Conservation (phyloP, 2,329 filamentous ascomycete species). For the Cladorrhinum sp. region DNA sequence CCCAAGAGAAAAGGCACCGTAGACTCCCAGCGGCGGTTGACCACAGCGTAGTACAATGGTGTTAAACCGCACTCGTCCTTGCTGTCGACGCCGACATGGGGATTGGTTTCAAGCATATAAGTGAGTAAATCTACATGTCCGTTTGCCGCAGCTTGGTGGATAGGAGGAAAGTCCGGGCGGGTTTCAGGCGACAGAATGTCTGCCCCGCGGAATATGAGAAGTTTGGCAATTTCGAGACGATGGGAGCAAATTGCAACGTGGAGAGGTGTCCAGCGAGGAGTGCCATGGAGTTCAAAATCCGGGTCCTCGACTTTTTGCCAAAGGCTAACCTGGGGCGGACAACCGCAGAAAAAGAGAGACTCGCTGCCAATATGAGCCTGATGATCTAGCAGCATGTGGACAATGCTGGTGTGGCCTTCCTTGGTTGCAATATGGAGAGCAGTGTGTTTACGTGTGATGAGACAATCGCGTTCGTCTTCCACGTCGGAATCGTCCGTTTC, state of each 20-base stretch:
- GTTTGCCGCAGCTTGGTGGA: slow-evolving; percentile 22
- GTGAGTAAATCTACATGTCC: slow-evolving; percentile 19
- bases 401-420: slow-evolving; percentile 18
- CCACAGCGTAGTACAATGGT: slow-evolving; percentile 23
- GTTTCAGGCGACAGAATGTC: background rate
- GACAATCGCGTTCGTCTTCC: background rate
- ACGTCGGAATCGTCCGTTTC: background rate
- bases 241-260: slow-evolving; percentile 26
- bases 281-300: background rate
- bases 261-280: slow-evolving; percentile 21
- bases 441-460: slow-evolving; percentile 7
- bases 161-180: slow-evolving; percentile 8
- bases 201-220: slow-evolving; percentile 22
- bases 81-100: slow-evolving; percentile 12
- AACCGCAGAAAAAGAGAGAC: slow-evolving; percentile 16
- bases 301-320: background rate
- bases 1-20: slow-evolving; percentile 18
- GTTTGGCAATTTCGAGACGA: slow-evolving; percentile 19
- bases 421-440: slow-evolving; percentile 23
- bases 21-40: slow-evolving; percentile 20
- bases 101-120: slow-evolving; percentile 15
- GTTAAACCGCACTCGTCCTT: slow-evolving; percentile 18
- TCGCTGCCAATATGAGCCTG: slow-evolving; percentile 18
- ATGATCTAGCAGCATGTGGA: slow-evolving; percentile 19
- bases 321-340: background rate